phyloP scores from a whole-genome alignment of 495 filamentous ascomycete genomes.

The Annulohypoxylon bovei region DNA sequence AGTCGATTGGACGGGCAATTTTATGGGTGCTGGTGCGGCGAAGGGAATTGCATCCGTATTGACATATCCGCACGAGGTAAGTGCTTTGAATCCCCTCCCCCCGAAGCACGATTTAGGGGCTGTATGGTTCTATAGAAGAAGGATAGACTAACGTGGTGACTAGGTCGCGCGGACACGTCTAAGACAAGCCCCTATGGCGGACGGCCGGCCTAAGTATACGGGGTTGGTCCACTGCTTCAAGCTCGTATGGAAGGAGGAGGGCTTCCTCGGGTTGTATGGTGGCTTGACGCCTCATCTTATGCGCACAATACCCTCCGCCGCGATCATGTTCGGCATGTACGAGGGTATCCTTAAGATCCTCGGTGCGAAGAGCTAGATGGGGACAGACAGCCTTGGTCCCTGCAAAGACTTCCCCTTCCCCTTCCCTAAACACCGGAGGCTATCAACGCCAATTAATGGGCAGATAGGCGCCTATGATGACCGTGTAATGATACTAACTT shows the following conservation, averaged over 20 bases:
- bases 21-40: constrained; percentile 80
- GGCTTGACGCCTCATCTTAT: constrained; percentile 88
- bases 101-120: neutral
- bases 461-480: neutral
- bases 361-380: constrained; percentile 50
- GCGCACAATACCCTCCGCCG: constrained; percentile 85
- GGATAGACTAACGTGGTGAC: constrained; percentile 6
- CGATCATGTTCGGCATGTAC: constrained; percentile 93
- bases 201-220: constrained; percentile 81
- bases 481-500: constrained; percentile 15
- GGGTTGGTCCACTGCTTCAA: constrained; percentile 84
- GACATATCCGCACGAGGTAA: constrained; percentile 89
- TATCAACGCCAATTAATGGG: neutral
- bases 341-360: constrained; percentile 77
- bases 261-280: constrained; percentile 81
- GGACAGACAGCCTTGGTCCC: neutral
- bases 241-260: constrained; percentile 84
- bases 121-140: neutral
- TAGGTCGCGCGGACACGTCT: constrained; percentile 82
- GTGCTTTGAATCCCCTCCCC: constrained; percentile 8
- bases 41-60: constrained; percentile 82
- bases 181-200: constrained; percentile 78
- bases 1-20: constrained; percentile 73
- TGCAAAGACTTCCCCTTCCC: neutral
- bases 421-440: neutral